Conservation (phyloP, 108 stramenopile genomes). For the Aurantiochytrium sp. region DNA sequence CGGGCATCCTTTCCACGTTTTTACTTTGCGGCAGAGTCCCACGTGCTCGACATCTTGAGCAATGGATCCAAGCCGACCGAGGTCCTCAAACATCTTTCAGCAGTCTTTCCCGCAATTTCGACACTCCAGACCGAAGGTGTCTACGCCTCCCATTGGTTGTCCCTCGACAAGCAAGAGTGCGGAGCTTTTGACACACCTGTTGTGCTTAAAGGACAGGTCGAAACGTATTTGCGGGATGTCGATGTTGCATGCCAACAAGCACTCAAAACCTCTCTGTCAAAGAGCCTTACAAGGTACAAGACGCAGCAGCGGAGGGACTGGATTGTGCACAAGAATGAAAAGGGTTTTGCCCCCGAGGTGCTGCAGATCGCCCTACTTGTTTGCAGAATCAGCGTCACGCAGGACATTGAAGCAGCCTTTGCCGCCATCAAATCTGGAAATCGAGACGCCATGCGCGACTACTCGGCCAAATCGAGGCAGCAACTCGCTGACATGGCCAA, state of each 20-base stretch:
- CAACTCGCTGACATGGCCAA: constrained; percentile 66
- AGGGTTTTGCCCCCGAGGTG: constrained; percentile 53
- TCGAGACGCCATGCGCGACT: constrained; percentile 42
- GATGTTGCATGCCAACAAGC: constrained; percentile 46
- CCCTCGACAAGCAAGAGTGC: constrained; percentile 60
- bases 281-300: constrained; percentile 47
- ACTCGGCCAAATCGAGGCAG: constrained; percentile 52
- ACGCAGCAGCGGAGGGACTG: constrained; percentile 58
- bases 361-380: constrained; percentile 66
- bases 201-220: constrained; percentile 68
- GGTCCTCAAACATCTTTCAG: constrained; percentile 62
- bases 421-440: constrained; percentile 39
- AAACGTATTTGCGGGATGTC: constrained; percentile 68
- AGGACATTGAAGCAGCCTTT: constrained; percentile 60
- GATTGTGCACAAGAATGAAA: constrained; percentile 49
- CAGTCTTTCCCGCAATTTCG: constrained; percentile 65
- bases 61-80: constrained; percentile 62
- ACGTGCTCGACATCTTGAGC: constrained; percentile 68
- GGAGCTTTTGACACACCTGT: constrained; percentile 60
- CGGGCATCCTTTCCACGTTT: constrained; percentile 68
- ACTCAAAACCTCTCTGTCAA: constrained; percentile 46
- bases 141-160: constrained; percentile 49
- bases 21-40: constrained; percentile 70
- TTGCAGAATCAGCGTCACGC: constrained; percentile 60
- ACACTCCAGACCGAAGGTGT: constrained; percentile 46